Evolutionary conservation across 2,329 filamentous ascomycete species (phyloP).

Genomic region (Dactylellina haptotyla): DNA sequence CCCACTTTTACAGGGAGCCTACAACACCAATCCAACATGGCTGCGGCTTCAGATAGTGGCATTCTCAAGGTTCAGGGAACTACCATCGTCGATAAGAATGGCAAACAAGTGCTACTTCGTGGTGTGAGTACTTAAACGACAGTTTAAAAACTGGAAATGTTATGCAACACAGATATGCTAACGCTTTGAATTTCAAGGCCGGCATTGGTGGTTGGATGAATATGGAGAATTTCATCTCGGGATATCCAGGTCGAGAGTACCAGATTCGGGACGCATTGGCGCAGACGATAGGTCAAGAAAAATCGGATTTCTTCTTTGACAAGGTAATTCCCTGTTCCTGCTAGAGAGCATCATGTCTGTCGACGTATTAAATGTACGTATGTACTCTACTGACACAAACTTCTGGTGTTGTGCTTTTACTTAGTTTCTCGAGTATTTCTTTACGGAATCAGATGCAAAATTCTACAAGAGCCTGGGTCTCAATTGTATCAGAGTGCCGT

Average conservation of each 20-base stretch:
- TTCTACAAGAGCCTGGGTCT: conserved; percentile 69
- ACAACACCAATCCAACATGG: conserved; percentile 43
- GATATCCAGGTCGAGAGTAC: conserved; percentile 70
- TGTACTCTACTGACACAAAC: no score
- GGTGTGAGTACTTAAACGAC: conserved; percentile 59
- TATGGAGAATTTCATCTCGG: conserved; percentile 73
- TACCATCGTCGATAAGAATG: conserved; percentile 64
- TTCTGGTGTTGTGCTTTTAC: no score
- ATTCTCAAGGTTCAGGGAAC: conserved; percentile 63
- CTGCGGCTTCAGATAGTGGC: conserved; percentile 58
- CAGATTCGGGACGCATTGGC: conserved; percentile 68
- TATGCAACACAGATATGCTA: conserved; percentile 13
- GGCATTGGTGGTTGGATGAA: conserved; percentile 60
- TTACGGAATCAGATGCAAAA: conserved; percentile 69
- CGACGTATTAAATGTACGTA: no score
- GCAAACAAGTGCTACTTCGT: conserved; percentile 64
- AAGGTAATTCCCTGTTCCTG: conserved; percentile 61
- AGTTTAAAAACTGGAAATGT: no score
- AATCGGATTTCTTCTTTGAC: conserved; percentile 71
- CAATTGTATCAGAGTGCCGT: conserved; percentile 70
- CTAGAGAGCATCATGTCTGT: background rate
- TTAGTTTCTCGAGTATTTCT: conserved; percentile 67
- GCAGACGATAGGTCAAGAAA: conserved; percentile 67
- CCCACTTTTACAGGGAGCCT: background rate
- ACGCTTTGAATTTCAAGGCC: conserved; percentile 57